Base-by-base conservation (phyloP, 2,329 filamentous ascomycete species). In the Lachnellula arida region DNA sequence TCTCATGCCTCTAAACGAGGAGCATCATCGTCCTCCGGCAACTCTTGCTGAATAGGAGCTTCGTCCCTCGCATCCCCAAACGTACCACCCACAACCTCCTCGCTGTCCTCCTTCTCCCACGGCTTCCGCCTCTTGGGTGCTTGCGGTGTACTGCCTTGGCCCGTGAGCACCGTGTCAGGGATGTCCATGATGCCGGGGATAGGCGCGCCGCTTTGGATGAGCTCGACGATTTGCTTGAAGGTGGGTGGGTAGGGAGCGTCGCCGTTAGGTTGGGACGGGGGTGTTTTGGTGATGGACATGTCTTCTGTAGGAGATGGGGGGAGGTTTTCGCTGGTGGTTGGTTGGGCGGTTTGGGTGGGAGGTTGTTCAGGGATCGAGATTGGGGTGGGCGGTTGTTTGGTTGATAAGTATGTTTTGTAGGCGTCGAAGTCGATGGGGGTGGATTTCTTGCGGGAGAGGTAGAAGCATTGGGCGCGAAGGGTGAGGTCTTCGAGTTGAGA, bases 181-280 rank as follows among this genome's bases (percentile, higher is more conserved):
- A 97, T 93, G 60, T 96, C 84, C 63, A 86, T 85, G 67, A 97
- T 95, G 0, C 92, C 92, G 1, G 91, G 91, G 44, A 97, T 87
- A 0, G 89, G 86, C 64, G 90, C 85, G 52, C 91, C 91, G 28
- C 84, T 86, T 23, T 89, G 89, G 53, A 97, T 89, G 53, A 96
- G 81, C 66, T 90, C 87, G 54, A 96, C 86, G 59, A 97, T 91
- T 62, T 93, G 85, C 7, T 89, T 87, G 71, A 97, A 96, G 1
- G 85, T 87, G 49, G 85, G 86, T 3, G 91, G 91, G 65, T 96
- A 96, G 1, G 83, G 81, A 39, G 90, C 87, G 46, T 81, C 77
- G 49, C 19, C 19, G 14, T 46, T 17, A 46, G 39, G 14, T 46
- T 39, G 25, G 40, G 28, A 9, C 28, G 28, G 28, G 28, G 28